phyloP scores from a whole-genome alignment of 2,329 filamentous ascomycete species.

The Sordariomycetes sp. region DNA sequence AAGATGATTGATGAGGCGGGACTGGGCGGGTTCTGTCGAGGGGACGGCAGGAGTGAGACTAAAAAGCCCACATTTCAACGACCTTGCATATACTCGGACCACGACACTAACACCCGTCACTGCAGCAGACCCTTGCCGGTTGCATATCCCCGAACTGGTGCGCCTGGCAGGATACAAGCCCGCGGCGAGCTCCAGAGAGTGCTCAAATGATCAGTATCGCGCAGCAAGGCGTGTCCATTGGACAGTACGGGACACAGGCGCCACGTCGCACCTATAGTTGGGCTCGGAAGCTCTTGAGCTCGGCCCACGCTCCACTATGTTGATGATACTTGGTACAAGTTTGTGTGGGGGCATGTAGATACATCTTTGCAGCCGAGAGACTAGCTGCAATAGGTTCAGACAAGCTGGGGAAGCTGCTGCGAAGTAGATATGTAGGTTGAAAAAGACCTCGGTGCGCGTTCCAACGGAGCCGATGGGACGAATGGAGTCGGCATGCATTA shows the following conservation, averaged over 20 bases:
- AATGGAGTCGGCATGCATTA: background rate
- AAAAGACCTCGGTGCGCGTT: background rate
- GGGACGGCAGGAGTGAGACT: constrained; percentile 3
- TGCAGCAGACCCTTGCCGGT: background rate
- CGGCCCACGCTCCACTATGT: background rate
- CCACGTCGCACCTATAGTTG: constrained; percentile 3
- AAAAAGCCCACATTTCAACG: constrained; percentile 2
- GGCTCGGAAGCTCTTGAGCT: background rate
- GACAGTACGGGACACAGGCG: background rate
- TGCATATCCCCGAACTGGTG: background rate
- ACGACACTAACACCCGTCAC: background rate
- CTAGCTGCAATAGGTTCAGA: background rate
- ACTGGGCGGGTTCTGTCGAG: background rate
- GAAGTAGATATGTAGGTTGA: no score
- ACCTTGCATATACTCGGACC: background rate
- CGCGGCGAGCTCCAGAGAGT: background rate
- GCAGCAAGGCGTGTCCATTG: background rate
- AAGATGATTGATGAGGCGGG: background rate
- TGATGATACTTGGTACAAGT: background rate
- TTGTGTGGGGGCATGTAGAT: background rate
- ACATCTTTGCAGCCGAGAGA: background rate
- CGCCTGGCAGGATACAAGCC: background rate
- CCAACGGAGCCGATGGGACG: background rate
- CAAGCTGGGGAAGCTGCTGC: background rate
- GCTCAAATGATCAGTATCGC: constrained; percentile 3